Evolutionary conservation across 345 rosid species (phyloP).

Genomic region (Limnanthes douglasii): DNA sequence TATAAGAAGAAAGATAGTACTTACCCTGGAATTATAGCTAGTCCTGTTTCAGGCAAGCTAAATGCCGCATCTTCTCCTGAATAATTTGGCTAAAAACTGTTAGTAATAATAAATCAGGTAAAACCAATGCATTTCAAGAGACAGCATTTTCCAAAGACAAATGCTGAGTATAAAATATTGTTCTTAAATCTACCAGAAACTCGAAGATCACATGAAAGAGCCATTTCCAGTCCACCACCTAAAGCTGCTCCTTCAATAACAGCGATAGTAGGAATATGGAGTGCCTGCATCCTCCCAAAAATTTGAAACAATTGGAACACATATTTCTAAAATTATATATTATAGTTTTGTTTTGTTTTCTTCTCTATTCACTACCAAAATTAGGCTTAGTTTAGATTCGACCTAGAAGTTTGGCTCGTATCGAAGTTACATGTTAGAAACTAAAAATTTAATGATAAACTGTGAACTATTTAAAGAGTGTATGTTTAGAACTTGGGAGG

Average conservation of each 20-base stretch:
- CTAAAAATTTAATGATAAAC: no score
- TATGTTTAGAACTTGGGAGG: no score
- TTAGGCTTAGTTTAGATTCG: no score
- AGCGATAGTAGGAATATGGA: slow-evolving; percentile 66
- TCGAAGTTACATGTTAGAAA: no score
- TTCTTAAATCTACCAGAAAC: slow-evolving; percentile 44
- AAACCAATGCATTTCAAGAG: not conserved
- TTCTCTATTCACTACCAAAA: no score
- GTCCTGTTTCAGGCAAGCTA: slow-evolving; percentile 95
- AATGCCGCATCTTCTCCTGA: slow-evolving; percentile 68
- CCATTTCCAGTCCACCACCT: slow-evolving; percentile 99
- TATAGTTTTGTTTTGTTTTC: no score
- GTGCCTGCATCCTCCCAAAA: no score
- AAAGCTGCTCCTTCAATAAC: slow-evolving; percentile 84
- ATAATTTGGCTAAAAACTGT: slow-evolving; percentile 2
- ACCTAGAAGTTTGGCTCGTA: no score
- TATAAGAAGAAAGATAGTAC: no score
- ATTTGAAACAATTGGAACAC: no score
- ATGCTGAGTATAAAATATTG: not conserved
- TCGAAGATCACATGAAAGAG: slow-evolving; percentile 84
- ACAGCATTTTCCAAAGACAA: slow-evolving; percentile 1
- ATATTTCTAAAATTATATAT: no score
- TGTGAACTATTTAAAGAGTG: no score
- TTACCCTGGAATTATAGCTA: slow-evolving; percentile 92
- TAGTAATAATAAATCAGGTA: not conserved